phyloP scores from a whole-genome alignment of 129 eudicot genomes.

The Flaveria ramosissima region DNA sequence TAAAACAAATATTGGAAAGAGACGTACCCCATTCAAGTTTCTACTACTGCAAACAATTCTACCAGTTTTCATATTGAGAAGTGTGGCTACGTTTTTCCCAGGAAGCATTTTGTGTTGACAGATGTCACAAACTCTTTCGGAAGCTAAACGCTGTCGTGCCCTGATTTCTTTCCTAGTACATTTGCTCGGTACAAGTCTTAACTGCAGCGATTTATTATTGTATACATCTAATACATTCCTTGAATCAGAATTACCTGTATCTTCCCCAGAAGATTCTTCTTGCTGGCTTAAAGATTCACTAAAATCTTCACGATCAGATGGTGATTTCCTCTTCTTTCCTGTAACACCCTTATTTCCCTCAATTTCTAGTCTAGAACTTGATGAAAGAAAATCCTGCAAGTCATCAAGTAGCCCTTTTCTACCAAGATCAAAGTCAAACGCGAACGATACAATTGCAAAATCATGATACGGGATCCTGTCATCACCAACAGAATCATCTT shows the following conservation, averaged over 20 bases:
- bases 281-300: conserved; percentile 49
- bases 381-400: conserved; percentile 41
- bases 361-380: conserved; percentile 19
- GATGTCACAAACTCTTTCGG: conserved; percentile 81
- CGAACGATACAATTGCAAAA: conserved; percentile 67
- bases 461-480: conserved; percentile 48
- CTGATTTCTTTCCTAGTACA: conserved; percentile 66
- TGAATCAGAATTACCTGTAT: conserved; percentile 26
- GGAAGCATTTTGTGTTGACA: conserved; percentile 95
- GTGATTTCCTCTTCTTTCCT: conserved; percentile 52
- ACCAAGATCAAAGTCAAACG: conserved; percentile 69
- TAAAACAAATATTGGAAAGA: background rate
- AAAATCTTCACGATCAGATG: conserved; percentile 65
- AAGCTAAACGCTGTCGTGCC: conserved; percentile 56
- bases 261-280: conserved; percentile 66
- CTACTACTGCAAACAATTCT: conserved; percentile 89
- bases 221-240: conserved; percentile 44
- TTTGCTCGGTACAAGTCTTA: conserved; percentile 54
- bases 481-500: conserved; percentile 25
- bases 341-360: conserved; percentile 38
- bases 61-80: conserved; percentile 80
- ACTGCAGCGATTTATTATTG: conserved; percentile 67
- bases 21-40: conserved; percentile 76
- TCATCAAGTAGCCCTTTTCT: conserved; percentile 52
- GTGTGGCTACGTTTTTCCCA: conserved; percentile 84